Evolutionary conservation across 2,329 filamentous ascomycete species (phyloP), one percentile per base, ranked within the genome.

Genomic region (Calonectria henricotiae): DNA sequence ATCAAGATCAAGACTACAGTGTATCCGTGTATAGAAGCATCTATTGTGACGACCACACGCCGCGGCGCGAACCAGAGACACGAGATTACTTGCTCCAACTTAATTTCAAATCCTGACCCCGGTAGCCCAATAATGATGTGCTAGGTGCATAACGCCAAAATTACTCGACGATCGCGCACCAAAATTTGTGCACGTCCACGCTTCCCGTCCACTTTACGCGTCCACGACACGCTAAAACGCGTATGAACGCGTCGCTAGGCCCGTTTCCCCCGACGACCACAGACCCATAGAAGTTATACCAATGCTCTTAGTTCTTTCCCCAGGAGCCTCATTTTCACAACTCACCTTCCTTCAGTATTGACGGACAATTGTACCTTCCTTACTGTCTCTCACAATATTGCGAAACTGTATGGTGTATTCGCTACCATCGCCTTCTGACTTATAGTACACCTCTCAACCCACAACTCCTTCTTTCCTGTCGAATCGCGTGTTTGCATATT

Each of bases 211-310:
- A 69, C 63, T 71, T 67, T 64, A 71, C 70, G 67, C 70, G 70
- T 32, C 15, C 8, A 12, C 2, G 8, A 54, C 60, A 54, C 67
- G 63, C 58, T 41, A 30, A 4, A 49, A 47, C 69, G 66, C 69
- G 66, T 30, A 20, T 44, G 25, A 55, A 68, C 69, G 69, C 69
- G 69, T 66, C 54, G 35, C 62, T 39, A n/a, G 67, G 25, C 60
- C 70, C 69, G 70, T 69, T 70, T 51, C 70, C 67, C 70, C 67
- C 44, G 51, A 61, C 70, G 67, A 71, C 70, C 39, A 46, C n/a
- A 65, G 17, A 46, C 43, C 51, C 54, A 68, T 55, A 66, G 27
- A 54, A 64, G 32, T 60, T 66, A 70, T 62, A 49, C 49, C 55
- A 25, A 32, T 63, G 47, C 25, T n/a, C 30, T 25, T 27, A 39